phyloP scores from a whole-genome alignment of 1,139 yeast genomes.

The Yamadazyma diddensiae region DNA sequence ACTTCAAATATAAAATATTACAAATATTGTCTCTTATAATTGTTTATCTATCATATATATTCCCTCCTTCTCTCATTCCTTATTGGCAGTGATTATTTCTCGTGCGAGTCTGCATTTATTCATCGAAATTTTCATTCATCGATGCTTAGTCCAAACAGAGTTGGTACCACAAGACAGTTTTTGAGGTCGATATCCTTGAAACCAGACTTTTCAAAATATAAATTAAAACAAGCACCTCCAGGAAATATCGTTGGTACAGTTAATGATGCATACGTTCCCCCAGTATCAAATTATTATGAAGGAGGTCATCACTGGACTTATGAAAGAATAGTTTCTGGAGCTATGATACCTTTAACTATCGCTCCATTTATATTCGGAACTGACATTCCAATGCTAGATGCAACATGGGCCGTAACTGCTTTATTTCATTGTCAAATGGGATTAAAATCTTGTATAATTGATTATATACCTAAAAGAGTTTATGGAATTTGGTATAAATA shows the following conservation, averaged over 20 bases:
- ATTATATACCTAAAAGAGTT: slow-evolving; percentile 72
- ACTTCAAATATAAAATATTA: too few species aligned
- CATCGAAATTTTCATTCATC: slow-evolving; percentile 6
- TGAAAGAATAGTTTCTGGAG: slow-evolving; percentile 58
- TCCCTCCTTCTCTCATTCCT: too few species aligned
- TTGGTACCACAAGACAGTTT: neutral
- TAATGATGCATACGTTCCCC: slow-evolving; percentile 68
- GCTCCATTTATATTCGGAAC: slow-evolving; percentile 61
- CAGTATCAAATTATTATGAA: slow-evolving; percentile 50
- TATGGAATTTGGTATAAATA: slow-evolving; percentile 64
- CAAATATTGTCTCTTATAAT: too few species aligned
- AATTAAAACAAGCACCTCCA: slow-evolving; percentile 70
- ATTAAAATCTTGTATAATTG: slow-evolving; percentile 73
- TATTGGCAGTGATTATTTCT: too few species aligned
- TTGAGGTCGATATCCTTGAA: slow-evolving; percentile 30
- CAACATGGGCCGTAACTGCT: slow-evolving; percentile 52
- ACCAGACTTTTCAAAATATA: slow-evolving; percentile 46
- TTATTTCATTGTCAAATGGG: slow-evolving; percentile 70
- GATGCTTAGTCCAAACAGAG: neutral
- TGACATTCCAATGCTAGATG: slow-evolving; percentile 50
- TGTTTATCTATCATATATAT: too few species aligned
- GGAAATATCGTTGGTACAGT: slow-evolving; percentile 73
- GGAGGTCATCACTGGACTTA: slow-evolving; percentile 76
- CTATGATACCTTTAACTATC: slow-evolving; percentile 61
- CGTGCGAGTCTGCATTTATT: too few species aligned